Base-by-base conservation (phyloP, 2,329 filamentous ascomycete genomes). In the Purpureocillium takamizusanense region DNA sequence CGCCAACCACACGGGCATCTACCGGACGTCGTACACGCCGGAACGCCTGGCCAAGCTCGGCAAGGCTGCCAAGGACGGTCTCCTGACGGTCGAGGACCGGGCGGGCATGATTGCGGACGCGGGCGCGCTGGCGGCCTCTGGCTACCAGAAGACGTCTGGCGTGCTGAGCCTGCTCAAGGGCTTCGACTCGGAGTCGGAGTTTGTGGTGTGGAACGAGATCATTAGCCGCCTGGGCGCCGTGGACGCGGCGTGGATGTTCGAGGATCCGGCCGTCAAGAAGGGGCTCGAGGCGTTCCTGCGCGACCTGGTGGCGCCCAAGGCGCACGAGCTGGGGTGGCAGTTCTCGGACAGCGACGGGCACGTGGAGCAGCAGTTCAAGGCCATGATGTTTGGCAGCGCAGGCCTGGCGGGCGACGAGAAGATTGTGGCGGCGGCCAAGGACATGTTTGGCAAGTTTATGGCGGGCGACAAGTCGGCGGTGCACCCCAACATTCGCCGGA, bases 101-200 rank as follows among this genome's bases (percentile, higher is more conserved):
- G 86, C 90, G 35, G 90, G 90, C 54, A 94, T 97, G 84, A 86
- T 94, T 58, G 84, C 86, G 25, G 90, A 97, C 61, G 88, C 90
- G 4, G 88, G 87, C 50, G 87, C 90, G 23, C 72, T 97, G 49
- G 86, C 90, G 38, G 77, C 85, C 28, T 92, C 89, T 35, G 90
- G 90, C 25, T 94, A 94, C 60, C 86, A 94, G 60, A 94, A 86
- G 70, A 95, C 90, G 1, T 94, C 89, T 13, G 88, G 87, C 11
- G 74, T 95, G 37, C 66, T 97, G 32, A 88, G 83, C 38, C 72
- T 97, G 12, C 72, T 97, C 39, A 85, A 94, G 59, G 81, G 84
- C 36, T 92, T 97, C 56, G 77, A 81, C 53, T 72, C 79, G 2
- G 90, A 97, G 65, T 70, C 79, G 1, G 86, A 94, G 52, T 95